phyloP scores from a whole-genome alignment of 2,329 filamentous ascomycete genomes.

The Nannizzia gypsea region DNA sequence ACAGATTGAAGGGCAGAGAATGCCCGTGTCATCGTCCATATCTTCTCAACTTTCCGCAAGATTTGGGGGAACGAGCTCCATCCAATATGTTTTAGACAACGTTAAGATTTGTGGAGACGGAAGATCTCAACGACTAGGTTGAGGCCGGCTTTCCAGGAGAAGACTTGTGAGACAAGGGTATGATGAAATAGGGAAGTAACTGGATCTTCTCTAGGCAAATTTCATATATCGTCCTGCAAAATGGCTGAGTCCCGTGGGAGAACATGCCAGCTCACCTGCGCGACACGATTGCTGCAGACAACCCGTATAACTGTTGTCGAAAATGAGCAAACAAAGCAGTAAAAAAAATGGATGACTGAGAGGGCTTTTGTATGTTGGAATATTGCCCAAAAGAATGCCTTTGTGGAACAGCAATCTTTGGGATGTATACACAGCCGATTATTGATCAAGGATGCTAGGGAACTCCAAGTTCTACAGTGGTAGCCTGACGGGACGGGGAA shows the following conservation, averaged over 20 bases:
- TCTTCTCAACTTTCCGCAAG: constrained; percentile 1
- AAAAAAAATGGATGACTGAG: constrained; percentile 10
- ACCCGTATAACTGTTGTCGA: constrained; percentile 16
- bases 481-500: constrained; percentile 14
- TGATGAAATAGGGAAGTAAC: constrained; percentile 11
- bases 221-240: constrained; percentile 9
- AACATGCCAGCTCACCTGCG: constrained; percentile 18
- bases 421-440: constrained; percentile 22
- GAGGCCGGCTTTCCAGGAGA: constrained; percentile 12
- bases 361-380: constrained; percentile 8
- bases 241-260: constrained; percentile 9
- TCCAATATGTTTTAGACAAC: constrained; percentile 12
- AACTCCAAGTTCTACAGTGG: constrained; percentile 21
- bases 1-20: constrained; percentile 1
- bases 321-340: constrained; percentile 17
- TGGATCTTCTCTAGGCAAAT: constrained; percentile 10
- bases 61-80: constrained; percentile 6
- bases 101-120: constrained; percentile 12
- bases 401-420: constrained; percentile 24
- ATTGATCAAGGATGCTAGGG: constrained; percentile 18
- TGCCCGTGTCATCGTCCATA: neutral
- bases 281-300: constrained; percentile 20
- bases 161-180: constrained; percentile 17
- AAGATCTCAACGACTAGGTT: constrained; percentile 1
- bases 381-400: constrained; percentile 16